phyloP scores from a whole-genome alignment of 169 alveolate species.

The Cryptosporidium baileyi region DNA sequence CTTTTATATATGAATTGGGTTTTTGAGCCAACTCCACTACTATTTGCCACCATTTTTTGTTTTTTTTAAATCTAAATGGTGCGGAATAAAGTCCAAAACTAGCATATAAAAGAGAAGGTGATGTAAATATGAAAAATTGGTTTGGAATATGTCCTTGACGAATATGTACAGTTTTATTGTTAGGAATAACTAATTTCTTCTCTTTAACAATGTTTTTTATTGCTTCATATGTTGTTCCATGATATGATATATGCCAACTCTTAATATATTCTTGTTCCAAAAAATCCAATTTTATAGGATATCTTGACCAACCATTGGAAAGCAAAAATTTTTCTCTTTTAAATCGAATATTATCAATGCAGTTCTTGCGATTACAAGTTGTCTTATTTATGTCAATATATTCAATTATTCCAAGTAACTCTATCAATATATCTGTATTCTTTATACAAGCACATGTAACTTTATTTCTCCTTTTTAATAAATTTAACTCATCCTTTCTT shows the following conservation, averaged over 20 bases:
- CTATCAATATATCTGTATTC: conserved; percentile 22
- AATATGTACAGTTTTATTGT: conserved; percentile 59
- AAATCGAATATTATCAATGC: not conserved
- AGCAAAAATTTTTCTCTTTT: not conserved
- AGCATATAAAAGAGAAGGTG: conserved; percentile 70
- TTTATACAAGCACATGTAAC: not conserved
- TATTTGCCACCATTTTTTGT: conserved; percentile 66
- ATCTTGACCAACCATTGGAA: conserved; percentile 68
- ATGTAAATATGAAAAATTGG: conserved; percentile 66
- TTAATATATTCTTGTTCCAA: conserved; percentile 21
- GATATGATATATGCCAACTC: conserved; percentile 57
- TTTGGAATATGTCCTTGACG: conserved; percentile 70
- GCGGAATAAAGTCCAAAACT: conserved; percentile 70
- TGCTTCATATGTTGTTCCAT: conserved; percentile 68
- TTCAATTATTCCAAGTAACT: not conserved
- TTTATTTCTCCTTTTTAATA: too few relatives aligned
- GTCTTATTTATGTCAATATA: conserved; percentile 9
- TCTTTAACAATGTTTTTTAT: conserved; percentile 47
- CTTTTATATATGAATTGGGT: conserved; percentile 56
- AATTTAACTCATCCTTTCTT: too few relatives aligned
- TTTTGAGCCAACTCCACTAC: conserved; percentile 57
- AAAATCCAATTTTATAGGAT: conserved; percentile 12
- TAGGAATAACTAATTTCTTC: conserved; percentile 38
- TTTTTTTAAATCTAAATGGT: conserved; percentile 19
- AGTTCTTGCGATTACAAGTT: conserved; percentile 10